Evolutionary conservation across 2,329 filamentous ascomycete species (phyloP).

Genomic region (Neopestalotiopsis clavispora): DNA sequence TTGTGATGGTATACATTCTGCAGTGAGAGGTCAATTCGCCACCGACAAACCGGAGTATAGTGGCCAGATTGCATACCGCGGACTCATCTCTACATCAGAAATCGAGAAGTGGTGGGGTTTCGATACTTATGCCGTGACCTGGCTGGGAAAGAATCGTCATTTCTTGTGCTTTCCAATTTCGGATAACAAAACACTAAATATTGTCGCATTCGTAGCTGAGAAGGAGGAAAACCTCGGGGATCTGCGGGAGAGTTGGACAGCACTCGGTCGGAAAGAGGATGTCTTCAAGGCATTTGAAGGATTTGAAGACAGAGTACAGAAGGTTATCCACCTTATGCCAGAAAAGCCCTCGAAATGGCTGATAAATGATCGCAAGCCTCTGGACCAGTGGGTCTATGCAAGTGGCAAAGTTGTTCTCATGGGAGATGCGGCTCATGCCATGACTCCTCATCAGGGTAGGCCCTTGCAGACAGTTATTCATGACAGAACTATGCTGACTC

Average conservation of each 20-base stretch:
- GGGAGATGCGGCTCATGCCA: conserved; percentile 55
- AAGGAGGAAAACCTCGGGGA: conserved; percentile 36
- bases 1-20: conserved; percentile 39
- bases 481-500: background rate
- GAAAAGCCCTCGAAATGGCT: conserved; percentile 12
- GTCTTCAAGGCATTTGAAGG: conserved; percentile 13
- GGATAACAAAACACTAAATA: conserved; percentile 38
- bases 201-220: conserved; percentile 40
- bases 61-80: conserved; percentile 31
- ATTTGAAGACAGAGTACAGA: conserved; percentile 9
- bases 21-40: conserved; percentile 28
- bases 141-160: conserved; percentile 40
- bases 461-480: background rate
- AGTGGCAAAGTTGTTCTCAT: conserved; percentile 43
- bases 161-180: conserved; percentile 42
- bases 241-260: conserved; percentile 41
- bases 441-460: conserved; percentile 40
- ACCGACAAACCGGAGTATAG: conserved; percentile 27
- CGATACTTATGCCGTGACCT: conserved; percentile 31
- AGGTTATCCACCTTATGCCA: conserved; percentile 9
- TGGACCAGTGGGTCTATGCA: conserved; percentile 16
- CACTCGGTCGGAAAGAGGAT: conserved; percentile 27
- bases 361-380: conserved; percentile 12
- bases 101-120: conserved; percentile 32
- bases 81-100: conserved; percentile 24